phyloP scores from a whole-genome alignment of 805 yeast genomes.

The Maudiozyma turicensis region DNA sequence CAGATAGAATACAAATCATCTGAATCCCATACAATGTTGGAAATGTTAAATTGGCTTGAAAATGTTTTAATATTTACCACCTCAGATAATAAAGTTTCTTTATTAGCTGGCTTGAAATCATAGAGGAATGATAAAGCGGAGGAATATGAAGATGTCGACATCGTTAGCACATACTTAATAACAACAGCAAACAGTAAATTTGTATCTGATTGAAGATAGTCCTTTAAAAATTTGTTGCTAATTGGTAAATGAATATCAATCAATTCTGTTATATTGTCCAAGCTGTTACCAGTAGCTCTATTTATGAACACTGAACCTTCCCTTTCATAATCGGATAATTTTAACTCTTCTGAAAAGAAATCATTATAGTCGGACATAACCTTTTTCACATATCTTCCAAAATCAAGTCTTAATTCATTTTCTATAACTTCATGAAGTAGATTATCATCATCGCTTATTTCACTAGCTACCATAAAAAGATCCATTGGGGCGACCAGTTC shows the following conservation, averaged over 20 bases:
- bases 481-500: neutral
- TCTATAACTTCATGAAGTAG: neutral
- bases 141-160: conserved; percentile 6
- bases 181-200: conserved; percentile 7
- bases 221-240: conserved; percentile 11
- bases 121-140: conserved; percentile 8
- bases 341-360: conserved; percentile 6
- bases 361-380: conserved; percentile 4
- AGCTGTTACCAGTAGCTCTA: neutral
- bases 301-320: neutral
- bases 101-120: conserved; percentile 6
- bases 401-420: conserved; percentile 8
- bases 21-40: conserved; percentile 11
- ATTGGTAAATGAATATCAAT: conserved; percentile 12
- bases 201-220: conserved; percentile 7
- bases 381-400: conserved; percentile 9
- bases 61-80: conserved; percentile 10
- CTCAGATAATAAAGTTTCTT: conserved; percentile 6
- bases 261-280: conserved; percentile 7
- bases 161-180: conserved; percentile 8
- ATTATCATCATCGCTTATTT: neutral
- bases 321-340: neutral
- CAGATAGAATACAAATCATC: conserved; percentile 6
- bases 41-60: conserved; percentile 10
- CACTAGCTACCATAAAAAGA: neutral